Evolutionary conservation across 2,329 filamentous ascomycete genomes (phyloP).

Genomic region (Clonostachys sp.): DNA sequence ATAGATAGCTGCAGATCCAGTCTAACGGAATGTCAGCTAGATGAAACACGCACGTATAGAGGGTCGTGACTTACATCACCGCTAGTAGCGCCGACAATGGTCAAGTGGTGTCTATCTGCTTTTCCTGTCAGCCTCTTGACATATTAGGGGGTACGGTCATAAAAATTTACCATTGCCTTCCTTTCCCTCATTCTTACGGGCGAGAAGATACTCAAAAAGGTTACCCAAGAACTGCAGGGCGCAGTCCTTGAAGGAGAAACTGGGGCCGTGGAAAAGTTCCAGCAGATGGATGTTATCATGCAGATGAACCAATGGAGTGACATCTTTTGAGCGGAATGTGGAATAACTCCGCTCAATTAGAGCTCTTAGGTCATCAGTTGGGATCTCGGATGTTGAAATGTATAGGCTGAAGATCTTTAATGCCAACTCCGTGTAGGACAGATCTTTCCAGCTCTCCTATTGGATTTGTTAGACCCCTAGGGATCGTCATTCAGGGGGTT

Average conservation of each 20-base stretch:
- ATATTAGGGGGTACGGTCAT: neutral
- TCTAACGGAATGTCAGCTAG: conserved; percentile 28
- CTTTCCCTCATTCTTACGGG: conserved; percentile 68
- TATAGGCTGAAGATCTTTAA: conserved; percentile 84
- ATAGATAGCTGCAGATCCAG: conserved; percentile 93
- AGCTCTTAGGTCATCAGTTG: conserved; percentile 69
- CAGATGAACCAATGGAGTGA: conserved; percentile 76
- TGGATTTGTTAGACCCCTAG: neutral
- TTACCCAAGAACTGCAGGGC: conserved; percentile 95
- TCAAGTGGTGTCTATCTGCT: conserved; percentile 70
- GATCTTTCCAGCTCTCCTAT: conserved; percentile 67
- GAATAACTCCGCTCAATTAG: conserved; percentile 85
- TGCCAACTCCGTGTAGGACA: conserved; percentile 77
- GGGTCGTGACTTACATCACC: conserved; percentile 45
- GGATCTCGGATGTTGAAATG: conserved; percentile 80
- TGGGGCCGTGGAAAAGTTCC: conserved; percentile 95
- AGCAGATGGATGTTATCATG: conserved; percentile 75
- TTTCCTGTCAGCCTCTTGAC: neutral
- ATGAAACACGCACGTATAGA: conserved; percentile 4
- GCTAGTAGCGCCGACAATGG: conserved; percentile 81
- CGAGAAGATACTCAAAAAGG: conserved; percentile 84
- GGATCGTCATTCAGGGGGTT: too few relatives aligned
- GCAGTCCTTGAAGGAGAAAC: conserved; percentile 93
- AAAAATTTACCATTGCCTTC: conserved; percentile 41
- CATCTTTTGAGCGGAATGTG: conserved; percentile 76